Evolutionary conservation across 225 moss, liverwort and hornwort species (phyloP).

Genomic region (Antitrichia curtipendula): DNA sequence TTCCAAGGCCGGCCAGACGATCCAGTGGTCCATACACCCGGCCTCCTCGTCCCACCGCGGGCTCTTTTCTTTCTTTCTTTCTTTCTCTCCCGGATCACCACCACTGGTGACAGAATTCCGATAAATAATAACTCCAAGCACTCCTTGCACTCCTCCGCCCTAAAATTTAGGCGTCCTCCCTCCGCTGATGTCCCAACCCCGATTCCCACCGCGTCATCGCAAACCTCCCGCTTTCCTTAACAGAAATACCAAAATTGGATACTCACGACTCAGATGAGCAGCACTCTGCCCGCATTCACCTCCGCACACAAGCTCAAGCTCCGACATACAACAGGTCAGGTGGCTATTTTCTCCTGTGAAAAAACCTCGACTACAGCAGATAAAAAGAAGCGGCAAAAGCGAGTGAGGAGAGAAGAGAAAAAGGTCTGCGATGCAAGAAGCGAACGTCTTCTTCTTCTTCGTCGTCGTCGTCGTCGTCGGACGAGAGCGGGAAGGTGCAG

Average conservation of each 20-base stretch:
- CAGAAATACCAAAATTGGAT: neutral
- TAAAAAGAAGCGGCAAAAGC: neutral
- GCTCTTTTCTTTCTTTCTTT: neutral
- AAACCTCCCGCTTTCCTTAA: neutral
- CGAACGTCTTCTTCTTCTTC: no score
- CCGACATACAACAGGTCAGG: neutral
- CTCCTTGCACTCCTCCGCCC: neutral
- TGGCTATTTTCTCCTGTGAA: neutral
- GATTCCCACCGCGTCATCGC: conserved; percentile 8
- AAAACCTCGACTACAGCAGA: neutral
- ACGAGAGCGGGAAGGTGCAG: neutral
- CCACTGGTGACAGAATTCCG: neutral
- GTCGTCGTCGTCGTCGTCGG: neutral
- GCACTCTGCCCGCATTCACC: neutral
- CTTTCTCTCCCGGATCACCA: neutral
- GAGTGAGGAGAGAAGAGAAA: neutral
- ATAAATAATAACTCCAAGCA: neutral
- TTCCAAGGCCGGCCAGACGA: neutral
- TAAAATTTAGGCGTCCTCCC: neutral
- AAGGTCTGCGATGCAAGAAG: neutral
- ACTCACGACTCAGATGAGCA: neutral
- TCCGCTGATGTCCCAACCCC: neutral
- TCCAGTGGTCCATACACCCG: neutral
- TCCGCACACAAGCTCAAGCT: neutral
- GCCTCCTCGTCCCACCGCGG: neutral